Conservation (phyloP, 1,284 basidiomycete genomes). For the Xerocomus amazonicus region DNA sequence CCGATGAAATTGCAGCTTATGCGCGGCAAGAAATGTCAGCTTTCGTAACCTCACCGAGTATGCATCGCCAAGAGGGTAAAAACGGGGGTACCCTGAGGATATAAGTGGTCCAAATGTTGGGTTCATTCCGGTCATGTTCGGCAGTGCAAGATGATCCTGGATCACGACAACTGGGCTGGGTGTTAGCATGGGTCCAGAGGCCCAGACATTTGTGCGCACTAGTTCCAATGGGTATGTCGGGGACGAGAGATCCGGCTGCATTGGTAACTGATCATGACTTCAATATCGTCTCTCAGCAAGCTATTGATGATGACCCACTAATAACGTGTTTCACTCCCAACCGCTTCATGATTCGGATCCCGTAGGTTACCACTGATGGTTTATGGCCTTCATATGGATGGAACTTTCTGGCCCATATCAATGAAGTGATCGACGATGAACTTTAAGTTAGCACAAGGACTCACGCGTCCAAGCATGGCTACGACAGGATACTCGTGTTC, state of each 20-base stretch:
- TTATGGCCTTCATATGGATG: slow-evolving; percentile 81
- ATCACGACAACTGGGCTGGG: slow-evolving; percentile 64
- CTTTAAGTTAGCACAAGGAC: slow-evolving; percentile 17
- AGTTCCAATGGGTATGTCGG: slow-evolving; percentile 71
- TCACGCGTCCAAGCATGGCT: slow-evolving; percentile 79
- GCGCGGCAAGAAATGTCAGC: slow-evolving; percentile 64
- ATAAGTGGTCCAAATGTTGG: slow-evolving; percentile 69
- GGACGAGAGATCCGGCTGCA: slow-evolving; percentile 76
- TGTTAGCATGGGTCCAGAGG: slow-evolving; percentile 12
- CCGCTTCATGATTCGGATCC: slow-evolving; percentile 71
- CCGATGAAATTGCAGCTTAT: slow-evolving; percentile 45
- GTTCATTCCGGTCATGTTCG: slow-evolving; percentile 74
- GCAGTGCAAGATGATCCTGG: slow-evolving; percentile 79
- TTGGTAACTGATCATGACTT: slow-evolving; percentile 66
- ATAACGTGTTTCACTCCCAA: slow-evolving; percentile 73
- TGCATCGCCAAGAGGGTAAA: slow-evolving; percentile 76
- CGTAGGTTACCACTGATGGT: slow-evolving; percentile 66
- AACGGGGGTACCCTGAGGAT: slow-evolving; percentile 57
- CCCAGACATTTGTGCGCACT: slow-evolving; percentile 45
- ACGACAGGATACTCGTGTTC: slow-evolving; percentile 65
- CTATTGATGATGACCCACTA: slow-evolving; percentile 43
- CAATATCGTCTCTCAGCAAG: background rate
- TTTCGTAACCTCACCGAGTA: slow-evolving; percentile 70
- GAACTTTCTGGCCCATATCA: slow-evolving; percentile 43
- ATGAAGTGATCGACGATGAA: background rate